Evolutionary conservation across 192 early-diverging fungal genomes (phyloP).

Genomic region (Pilaira anomala): DNA sequence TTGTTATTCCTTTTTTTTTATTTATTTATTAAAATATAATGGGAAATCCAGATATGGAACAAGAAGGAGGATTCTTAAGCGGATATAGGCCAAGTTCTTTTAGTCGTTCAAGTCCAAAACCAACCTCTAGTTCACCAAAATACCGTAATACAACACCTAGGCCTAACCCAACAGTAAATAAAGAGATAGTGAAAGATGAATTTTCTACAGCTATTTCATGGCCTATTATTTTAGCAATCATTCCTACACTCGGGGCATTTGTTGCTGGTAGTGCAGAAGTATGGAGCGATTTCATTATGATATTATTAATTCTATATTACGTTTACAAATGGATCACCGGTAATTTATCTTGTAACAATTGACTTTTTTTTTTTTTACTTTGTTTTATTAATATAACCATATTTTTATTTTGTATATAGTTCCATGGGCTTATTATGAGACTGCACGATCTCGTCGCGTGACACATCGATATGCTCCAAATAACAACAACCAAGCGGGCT

Average conservation of each 20-base stretch:
- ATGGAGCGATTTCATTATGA: constrained; percentile 57
- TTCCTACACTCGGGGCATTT: constrained; percentile 55
- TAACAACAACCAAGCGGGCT: background rate
- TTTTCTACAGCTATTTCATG: constrained; percentile 39
- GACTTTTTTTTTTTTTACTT: constrained; percentile 9
- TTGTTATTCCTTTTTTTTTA: background rate
- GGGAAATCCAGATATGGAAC: constrained; percentile 5
- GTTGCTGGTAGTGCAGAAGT: constrained; percentile 57
- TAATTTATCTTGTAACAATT: constrained; percentile 18
- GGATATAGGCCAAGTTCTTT: constrained; percentile 5
- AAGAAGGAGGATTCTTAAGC: background rate
- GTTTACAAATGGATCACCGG: constrained; percentile 63
- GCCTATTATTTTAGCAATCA: constrained; percentile 58
- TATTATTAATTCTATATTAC: constrained; percentile 57
- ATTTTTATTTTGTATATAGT: constrained; percentile 34
- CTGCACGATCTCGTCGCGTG: constrained; percentile 47
- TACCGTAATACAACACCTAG: background rate
- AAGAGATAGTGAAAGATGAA: constrained; percentile 5
- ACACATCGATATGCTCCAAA: constrained; percentile 6
- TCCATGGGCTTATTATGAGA: constrained; percentile 59
- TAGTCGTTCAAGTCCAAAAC: background rate
- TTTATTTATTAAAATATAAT: background rate
- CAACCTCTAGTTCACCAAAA: background rate
- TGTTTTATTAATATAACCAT: constrained; percentile 3
- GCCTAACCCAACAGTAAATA: background rate